These are phyloP conservation scores for Alternaria hordeiaustralica DNA, from an alignment of 2,329 filamentous ascomycete genomes.

Conservation along the genomic window DNA sequence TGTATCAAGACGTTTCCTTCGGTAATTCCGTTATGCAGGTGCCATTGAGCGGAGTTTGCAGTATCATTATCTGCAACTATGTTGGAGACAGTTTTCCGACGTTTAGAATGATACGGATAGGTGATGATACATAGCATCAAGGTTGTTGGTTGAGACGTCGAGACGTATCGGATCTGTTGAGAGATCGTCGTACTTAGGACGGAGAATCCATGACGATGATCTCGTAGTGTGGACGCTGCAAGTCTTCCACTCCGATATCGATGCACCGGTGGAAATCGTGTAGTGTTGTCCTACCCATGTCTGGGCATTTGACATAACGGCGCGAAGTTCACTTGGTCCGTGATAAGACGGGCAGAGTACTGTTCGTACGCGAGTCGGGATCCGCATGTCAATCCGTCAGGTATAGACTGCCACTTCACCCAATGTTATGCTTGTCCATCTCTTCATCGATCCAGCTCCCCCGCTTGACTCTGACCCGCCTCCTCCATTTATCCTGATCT, in stretches of 20 bases:
- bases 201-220: background rate
- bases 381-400: background rate
- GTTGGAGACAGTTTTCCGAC: background rate
- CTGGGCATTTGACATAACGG: background rate
- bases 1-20: background rate
- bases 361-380: background rate
- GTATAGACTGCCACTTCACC: constrained; percentile 16
- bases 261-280: background rate
- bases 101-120: background rate
- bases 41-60: background rate
- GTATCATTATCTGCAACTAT: background rate
- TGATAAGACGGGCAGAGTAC: background rate
- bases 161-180: background rate
- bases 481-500: constrained; percentile 31
- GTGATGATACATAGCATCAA: background rate
- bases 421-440: constrained; percentile 44
- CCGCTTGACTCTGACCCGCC: constrained; percentile 18
- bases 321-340: background rate
- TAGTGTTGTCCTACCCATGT: background rate
- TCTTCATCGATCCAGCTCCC: constrained; percentile 45
- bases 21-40: background rate
- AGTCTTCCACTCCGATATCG: background rate
- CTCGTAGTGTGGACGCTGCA: background rate
- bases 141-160: background rate
- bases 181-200: background rate